Conservation (phyloP, 2,329 filamentous ascomycete species). For the Ophiostoma australiae region DNA sequence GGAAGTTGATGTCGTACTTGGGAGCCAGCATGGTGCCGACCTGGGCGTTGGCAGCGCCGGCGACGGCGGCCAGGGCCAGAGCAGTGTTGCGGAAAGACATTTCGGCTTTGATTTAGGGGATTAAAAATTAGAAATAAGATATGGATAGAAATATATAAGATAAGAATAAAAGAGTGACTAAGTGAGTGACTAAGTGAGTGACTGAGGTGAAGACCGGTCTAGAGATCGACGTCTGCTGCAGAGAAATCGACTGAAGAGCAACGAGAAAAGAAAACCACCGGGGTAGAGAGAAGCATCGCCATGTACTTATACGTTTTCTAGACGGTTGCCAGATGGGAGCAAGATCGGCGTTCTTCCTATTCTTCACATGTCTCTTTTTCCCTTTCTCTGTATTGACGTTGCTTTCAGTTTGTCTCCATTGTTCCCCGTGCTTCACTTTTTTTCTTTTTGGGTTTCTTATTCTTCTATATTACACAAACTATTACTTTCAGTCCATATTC, state of each 20-base stretch:
- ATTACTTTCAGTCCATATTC: not conserved
- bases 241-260: not conserved
- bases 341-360: slow-evolving; percentile 1
- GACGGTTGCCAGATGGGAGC: not conserved
- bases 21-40: slow-evolving; percentile 29
- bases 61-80: slow-evolving; percentile 24
- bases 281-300: slow-evolving; percentile 1
- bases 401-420: not conserved
- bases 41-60: slow-evolving; percentile 24
- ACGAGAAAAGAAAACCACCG: not conserved
- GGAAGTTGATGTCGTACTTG: slow-evolving; percentile 29
- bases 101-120: not conserved
- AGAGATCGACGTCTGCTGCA: slow-evolving; percentile 11
- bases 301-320: slow-evolving; percentile 7
- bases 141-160: not conserved
- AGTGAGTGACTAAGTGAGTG: not conserved
- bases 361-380: not conserved
- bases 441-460: not conserved
- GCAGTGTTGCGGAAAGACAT: slow-evolving; percentile 13
- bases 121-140: not conserved
- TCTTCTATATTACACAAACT: not conserved
- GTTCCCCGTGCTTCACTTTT: not conserved
- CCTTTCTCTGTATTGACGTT: not conserved
- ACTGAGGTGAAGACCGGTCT: not conserved
- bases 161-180: not conserved